Base-by-base conservation (phyloP, 495 filamentous ascomycete genomes). In the Bombardia bombarda region DNA sequence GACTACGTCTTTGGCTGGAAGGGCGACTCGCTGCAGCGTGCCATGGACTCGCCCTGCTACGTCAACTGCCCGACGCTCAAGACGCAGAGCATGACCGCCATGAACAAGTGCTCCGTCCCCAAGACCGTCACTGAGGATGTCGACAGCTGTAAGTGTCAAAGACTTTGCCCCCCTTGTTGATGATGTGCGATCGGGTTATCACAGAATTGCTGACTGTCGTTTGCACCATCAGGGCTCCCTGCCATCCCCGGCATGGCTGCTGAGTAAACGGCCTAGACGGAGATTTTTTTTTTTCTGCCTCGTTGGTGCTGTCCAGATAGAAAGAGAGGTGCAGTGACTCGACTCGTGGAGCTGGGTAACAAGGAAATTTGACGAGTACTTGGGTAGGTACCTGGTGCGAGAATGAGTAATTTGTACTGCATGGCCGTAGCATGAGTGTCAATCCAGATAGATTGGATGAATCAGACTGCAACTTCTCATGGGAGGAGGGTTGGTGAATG, bases 1-100 rank as follows among this genome's bases (percentile, higher is more conserved):
- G 63, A 66, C 48, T 69, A 66, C 43, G 35, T 67, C 21, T 67
- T 67, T 32, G 62, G 66, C 10, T 66, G 64, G 62, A 63, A 65
- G 51, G 65, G 47, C 25, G 56, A 63, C 42, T 53, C 61, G 12
- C 52, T 67, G 12, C 66, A 63, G 46, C 56, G 56, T 18, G 57
- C 52, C 35, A 53, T 67, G 55, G 66, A 67, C 45, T 61, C 62
- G 43, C 33, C 51, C 22, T 67, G 62, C 52, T 61, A 57, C 32
- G 46, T 54, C 34, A 62, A 56, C 49, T 68, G 65, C 53, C 55
- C 62, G 20, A 55, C 53, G 20, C 56, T 67, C 35, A 62, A 60
- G 51, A 56, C 52, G 4, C 65, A 70, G 48, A 43, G 45, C 43
- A 45, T 50, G 5, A 21, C 47, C 21, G 39, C 44, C 24, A 59